Evolutionary conservation across 345 rosid genomes (phyloP), one percentile per base, ranked within the genome.

Genomic region (Kandelia obovata): DNA sequence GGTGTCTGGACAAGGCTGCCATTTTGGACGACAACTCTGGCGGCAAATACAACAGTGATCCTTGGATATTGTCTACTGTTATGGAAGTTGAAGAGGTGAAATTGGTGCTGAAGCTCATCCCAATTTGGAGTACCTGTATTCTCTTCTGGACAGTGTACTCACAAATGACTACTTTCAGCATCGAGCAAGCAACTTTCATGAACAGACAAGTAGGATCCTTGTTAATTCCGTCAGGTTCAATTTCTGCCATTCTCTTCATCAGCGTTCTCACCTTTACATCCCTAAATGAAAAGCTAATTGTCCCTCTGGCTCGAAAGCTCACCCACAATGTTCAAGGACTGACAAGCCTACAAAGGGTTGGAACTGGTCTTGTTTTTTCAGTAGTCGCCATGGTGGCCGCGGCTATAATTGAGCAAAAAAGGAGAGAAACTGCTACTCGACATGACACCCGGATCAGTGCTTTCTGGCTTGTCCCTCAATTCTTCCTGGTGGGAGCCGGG

Each of bases 61-160:
- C 88, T 5, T 89, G 96, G 96, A 64, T 63, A 10, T 92, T 84
- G 26, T 90, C 94, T 0, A 86, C 90, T 0, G 88, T 93, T 53
- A 87, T 82, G 5, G 91, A 93, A 70, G 93, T 93, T 4, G 97
- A 90, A 76, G 97, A 93, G 60, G 92, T 93, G 70, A 93, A 93
- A 75, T 83, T 90, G 77, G 89, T 93, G 0, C 13, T 87, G 39
- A 89, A 87, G 66, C 72, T 93, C 62, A 73, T 89, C n/a, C 97
- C 97, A 2, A 86, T 90, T 56, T 93, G 97, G 98, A 84, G 94
- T 23, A 90, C 98, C 1, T 84, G 92, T 72, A 90, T 90, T 74
- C 86, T 93, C 35, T 93, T 90, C 71, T 93, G 97, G 98, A 90
- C 98, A 46, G 79, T 90, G 58, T 93, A 93, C 75, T 90, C 98